Evolutionary conservation across 2,329 filamentous ascomycete species (phyloP).

Genomic region (Diplocarpon rosae): DNA sequence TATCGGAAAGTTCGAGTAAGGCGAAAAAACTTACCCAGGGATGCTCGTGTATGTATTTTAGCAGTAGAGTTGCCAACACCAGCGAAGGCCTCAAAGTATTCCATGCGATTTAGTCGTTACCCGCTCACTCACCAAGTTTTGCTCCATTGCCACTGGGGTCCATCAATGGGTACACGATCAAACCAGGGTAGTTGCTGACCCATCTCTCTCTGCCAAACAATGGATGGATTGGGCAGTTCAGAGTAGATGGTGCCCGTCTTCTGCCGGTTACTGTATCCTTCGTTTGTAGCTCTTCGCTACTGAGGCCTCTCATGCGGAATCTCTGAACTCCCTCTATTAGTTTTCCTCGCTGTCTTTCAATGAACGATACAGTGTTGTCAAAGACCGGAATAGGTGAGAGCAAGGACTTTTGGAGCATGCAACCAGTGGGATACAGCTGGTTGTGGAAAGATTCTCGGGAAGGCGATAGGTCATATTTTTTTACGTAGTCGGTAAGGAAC

Average conservation of each 20-base stretch:
- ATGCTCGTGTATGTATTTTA: background rate
- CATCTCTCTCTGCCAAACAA: background rate
- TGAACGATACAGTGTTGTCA: background rate
- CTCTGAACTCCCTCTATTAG: background rate
- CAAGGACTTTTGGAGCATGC: background rate
- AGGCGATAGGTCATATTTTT: background rate
- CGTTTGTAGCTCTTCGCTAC: background rate
- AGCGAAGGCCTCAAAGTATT: background rate
- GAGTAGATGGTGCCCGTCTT: background rate
- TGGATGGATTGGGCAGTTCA: background rate
- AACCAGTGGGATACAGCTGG: background rate
- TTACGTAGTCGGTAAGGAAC: background rate
- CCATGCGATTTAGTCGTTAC: constrained; percentile 1
- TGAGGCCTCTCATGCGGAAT: background rate
- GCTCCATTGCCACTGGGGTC: background rate
- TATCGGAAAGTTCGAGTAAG: background rate
- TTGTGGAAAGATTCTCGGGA: background rate
- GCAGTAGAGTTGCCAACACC: background rate
- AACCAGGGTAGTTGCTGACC: background rate
- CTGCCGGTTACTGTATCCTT: background rate
- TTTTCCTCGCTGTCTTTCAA: background rate
- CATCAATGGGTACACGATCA: background rate
- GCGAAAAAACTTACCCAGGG: constrained; percentile 4
- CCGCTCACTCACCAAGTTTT: background rate
- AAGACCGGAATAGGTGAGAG: background rate